Base-by-base conservation (phyloP, 306 rosid genomes). In the Delonix regia region DNA sequence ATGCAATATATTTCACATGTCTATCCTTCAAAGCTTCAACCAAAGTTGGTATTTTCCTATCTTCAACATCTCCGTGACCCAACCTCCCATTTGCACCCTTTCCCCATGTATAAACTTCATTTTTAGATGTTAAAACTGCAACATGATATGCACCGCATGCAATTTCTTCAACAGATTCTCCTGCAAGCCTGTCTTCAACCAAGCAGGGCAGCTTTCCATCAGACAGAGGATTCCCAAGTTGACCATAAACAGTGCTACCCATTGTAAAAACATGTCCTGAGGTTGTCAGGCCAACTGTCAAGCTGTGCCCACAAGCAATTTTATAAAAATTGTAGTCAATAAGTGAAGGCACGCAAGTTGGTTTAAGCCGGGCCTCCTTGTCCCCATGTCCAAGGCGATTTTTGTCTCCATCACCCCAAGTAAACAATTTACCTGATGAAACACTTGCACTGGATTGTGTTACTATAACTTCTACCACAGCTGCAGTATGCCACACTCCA, bases 401-500 rank as follows among this genome's bases (percentile, higher is more conserved):
- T 83, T 95, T 95, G 83, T 95, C 99, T 74, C 99, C 99, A 67
- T 95, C 99, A 48, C 99, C 99, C 99, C 99, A 95, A 13, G 99
- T 95, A 88, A 95, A 95, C 70, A 95, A 86, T 74, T 95, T 95
- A 47, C 93, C 97, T 4, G 98, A 95, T 28, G 95, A 91, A 67
- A 82, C 56, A 85, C 92, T 89, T 16, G 96, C 89, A 80, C 96
- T 92, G 57, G 98, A 92, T 87, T 95, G 99, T 60, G 98, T 87
- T 75, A 85, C 91, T 78, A 95, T 95, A 84, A 95, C 98, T 82
- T 92, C 98, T 78, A 95, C 98, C 7, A 93, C 95, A 49, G 99
- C 99, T 75, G 99, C 98, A 79, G 99, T 92, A 78, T 95, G 99
- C 99, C 99, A 95, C 71, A 95, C 99, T 83, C 99, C 99, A 86